These are phyloP conservation scores for Rhododendron kiyosumense DNA, from an alignment of 148 eudicot genomes.

Conservation along the genomic window DNA sequence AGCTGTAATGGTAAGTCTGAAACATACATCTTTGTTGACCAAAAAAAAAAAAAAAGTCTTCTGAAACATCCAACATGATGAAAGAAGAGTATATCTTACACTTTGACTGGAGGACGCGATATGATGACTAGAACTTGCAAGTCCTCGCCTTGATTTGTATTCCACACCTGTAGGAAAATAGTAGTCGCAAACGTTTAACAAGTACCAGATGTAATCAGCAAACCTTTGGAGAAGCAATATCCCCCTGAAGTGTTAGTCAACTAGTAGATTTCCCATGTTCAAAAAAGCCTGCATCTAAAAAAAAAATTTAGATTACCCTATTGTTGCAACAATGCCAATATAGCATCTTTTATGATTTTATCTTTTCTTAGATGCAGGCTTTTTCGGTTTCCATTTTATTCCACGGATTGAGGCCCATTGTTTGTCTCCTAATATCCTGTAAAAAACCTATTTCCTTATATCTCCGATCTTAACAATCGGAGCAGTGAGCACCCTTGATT, in stretches of 20 bases:
- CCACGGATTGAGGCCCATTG: neutral
- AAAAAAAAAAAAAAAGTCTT: no score
- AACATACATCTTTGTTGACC: no score
- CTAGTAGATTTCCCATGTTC: neutral
- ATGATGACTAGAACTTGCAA: conserved; percentile 64
- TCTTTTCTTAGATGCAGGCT: neutral
- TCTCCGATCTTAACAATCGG: neutral
- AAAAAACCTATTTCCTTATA: neutral
- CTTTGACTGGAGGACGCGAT: conserved; percentile 86
- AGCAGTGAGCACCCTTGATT: neutral
- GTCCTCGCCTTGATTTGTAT: conserved; percentile 59
- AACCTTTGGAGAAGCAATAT: neutral
- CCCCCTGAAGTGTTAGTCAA: neutral
- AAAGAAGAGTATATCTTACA: conserved; percentile 40
- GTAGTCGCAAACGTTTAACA: neutral
- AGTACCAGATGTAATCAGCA: neutral
- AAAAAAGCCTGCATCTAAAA: no score
- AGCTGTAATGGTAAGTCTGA: neutral
- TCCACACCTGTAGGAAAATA: conserved; percentile 44
- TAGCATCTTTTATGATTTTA: neutral
- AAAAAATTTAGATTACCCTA: neutral
- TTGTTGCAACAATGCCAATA: neutral
- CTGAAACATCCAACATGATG: neutral
- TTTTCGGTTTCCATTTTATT: neutral
- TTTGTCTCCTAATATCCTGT: neutral